Conservation (phyloP, 2,329 filamentous ascomycete genomes). For the Aspergillus uvarum region DNA sequence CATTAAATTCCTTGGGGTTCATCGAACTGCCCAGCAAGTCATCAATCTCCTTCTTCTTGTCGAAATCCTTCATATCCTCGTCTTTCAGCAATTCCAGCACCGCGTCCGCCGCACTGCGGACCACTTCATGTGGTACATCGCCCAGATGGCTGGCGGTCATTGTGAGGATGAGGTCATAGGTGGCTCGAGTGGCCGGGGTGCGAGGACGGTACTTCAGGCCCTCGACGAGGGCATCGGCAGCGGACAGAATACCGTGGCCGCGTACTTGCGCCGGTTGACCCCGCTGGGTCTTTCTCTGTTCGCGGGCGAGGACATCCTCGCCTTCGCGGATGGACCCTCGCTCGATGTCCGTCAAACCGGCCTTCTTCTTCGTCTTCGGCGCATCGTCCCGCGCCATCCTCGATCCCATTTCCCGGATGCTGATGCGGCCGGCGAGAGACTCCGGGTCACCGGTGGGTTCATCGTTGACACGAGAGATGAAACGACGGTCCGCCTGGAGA, state of each 20-base stretch:
- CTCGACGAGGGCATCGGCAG: constrained; percentile 83
- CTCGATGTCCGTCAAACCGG: constrained; percentile 68
- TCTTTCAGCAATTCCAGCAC: constrained; percentile 91
- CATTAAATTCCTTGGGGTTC: constrained; percentile 90
- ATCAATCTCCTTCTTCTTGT: constrained; percentile 97
- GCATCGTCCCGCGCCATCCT: constrained; percentile 75
- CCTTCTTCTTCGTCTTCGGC: constrained; percentile 75
- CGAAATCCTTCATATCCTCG: constrained; percentile 91
- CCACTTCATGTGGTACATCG: constrained; percentile 87
- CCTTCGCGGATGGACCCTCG: constrained; percentile 76
- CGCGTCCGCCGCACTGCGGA: constrained; percentile 89
- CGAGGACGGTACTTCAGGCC: constrained; percentile 88
- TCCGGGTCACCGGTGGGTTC: constrained; percentile 97
- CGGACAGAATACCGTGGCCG: constrained; percentile 75
- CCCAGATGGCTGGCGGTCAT: constrained; percentile 85
- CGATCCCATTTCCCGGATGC: constrained; percentile 90
- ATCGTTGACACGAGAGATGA: constrained; percentile 86
- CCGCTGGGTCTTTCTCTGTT: constrained; percentile 81
- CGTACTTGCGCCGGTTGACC: constrained; percentile 69
- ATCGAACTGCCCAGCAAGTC: constrained; percentile 83
- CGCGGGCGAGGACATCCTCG: constrained; percentile 76
- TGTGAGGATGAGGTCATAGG: constrained; percentile 91
- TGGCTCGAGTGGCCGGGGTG: constrained; percentile 85
- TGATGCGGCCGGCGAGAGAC: constrained; percentile 90
- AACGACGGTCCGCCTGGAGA: constrained; percentile 97